Evolutionary conservation across 352 stramenopile species (phyloP), one percentile per base, ranked within the genome.

Genomic region (Phytophthora megakarya): DNA sequence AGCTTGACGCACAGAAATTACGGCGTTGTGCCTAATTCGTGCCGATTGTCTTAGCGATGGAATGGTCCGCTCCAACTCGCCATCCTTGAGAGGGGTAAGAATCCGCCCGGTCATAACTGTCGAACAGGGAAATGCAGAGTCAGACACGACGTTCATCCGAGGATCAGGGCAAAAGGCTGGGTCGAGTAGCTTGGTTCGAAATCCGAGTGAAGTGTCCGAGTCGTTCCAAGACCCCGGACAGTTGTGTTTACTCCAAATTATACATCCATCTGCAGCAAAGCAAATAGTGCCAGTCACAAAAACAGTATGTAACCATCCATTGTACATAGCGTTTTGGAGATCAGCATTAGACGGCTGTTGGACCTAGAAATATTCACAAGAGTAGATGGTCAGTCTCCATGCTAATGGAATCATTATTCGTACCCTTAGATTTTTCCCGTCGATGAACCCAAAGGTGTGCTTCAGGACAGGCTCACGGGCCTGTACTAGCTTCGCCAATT

Each of bases 361-460:
- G 15, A 49, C 38, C 37, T 59, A 49, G 5, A 48, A 19, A 38
- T 16, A 32, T 32, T 32, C 26, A 11, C n/a, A 26, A 37, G 1
- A 10, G 25, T 10, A 37, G 23, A 10, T 28, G 16, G 1, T 5
- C 6, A 11, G 28, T 33, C 25, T n/a, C n/a, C n/a, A 30, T 40
- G 28, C n/a, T 40, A 1, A 25, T 57, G 25, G 32, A 37, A 16
- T 26, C 4, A 15, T 46, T 30, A 19, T 28, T 3, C 23, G 25
- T 19, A 61, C 30, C 30, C 11, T 15, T 9, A 47, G 12, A 37
- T 46, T 53, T 12, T 53, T 61, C 10, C 53, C 30, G 5, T 61
- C 42, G 3, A 61, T 61, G n/a, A 64, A 55, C 5, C 55, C 13
- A 66, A 75, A 47, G 3, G 43, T 61, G 60, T 81, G 13, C 71